Conservation (phyloP, 768 basidiomycete species). For the Russula compacta region DNA sequence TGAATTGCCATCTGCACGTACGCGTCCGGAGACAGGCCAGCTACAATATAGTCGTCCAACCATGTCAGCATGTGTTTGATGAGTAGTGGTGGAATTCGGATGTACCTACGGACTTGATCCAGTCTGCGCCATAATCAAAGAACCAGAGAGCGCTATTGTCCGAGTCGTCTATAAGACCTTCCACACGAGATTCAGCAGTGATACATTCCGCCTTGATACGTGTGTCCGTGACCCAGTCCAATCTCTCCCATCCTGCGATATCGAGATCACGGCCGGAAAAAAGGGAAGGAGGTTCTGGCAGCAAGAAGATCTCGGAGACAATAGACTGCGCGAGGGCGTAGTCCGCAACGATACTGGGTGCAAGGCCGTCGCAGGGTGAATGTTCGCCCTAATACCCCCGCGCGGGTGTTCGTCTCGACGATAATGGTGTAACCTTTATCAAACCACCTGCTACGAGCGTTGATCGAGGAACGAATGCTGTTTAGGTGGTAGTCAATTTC, state of each 20-base stretch:
- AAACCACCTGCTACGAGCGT: constrained; percentile 75
- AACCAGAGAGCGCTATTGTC: constrained; percentile 82
- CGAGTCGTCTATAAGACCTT: constrained; percentile 58
- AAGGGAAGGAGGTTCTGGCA: constrained; percentile 13
- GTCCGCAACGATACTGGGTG: constrained; percentile 80
- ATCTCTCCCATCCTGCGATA: constrained; percentile 41
- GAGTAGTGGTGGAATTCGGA: constrained; percentile 4
- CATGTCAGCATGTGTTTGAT: neutral
- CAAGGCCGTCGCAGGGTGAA: constrained; percentile 80
- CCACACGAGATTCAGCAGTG: constrained; percentile 48
- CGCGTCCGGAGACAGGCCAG: constrained; percentile 60
- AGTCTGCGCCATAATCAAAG: constrained; percentile 71
- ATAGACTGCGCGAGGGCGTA: constrained; percentile 68
- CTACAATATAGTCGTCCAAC: constrained; percentile 29
- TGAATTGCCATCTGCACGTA: constrained; percentile 90
- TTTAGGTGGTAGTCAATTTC: constrained; percentile 68
- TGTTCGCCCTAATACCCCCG: constrained; percentile 90
- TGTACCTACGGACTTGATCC: constrained; percentile 73
- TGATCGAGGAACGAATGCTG: constrained; percentile 56
- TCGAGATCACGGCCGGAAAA: constrained; percentile 12
- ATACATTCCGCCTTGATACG: constrained; percentile 46
- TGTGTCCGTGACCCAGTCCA: constrained; percentile 71
- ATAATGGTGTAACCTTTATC: constrained; percentile 81
- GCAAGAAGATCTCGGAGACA: constrained; percentile 38
- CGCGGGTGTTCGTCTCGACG: constrained; percentile 77